phyloP scores from a whole-genome alignment of 1,284 basidiomycete genomes.

The Irpex sp. region DNA sequence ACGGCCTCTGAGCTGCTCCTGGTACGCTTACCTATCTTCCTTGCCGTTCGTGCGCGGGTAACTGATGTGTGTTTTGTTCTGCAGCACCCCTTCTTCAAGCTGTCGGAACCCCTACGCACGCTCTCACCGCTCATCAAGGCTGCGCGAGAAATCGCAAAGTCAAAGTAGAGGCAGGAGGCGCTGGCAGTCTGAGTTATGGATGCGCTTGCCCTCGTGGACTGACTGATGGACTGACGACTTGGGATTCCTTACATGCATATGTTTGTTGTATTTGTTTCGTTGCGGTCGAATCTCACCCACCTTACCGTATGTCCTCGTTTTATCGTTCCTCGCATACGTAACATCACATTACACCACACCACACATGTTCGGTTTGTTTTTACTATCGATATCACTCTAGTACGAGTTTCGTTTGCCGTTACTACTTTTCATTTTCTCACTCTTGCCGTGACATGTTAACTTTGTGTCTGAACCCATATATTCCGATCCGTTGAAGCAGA shows the following conservation, averaged over 20 bases:
- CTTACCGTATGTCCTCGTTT: too few relatives aligned
- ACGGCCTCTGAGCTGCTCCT: conserved; percentile 79
- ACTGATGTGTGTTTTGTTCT: conserved; percentile 4
- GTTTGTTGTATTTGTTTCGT: too few relatives aligned
- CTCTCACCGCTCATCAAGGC: conserved; percentile 91
- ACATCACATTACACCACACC: too few relatives aligned
- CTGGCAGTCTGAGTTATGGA: too few relatives aligned
- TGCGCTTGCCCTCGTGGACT: too few relatives aligned
- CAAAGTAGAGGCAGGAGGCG: conserved; percentile 35
- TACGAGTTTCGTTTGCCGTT: background rate
- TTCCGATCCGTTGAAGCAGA: background rate
- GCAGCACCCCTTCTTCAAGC: conserved; percentile 86
- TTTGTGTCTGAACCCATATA: background rate
- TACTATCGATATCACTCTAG: too few relatives aligned
- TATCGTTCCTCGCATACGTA: too few relatives aligned
- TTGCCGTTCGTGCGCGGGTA: background rate
- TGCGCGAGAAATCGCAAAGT: conserved; percentile 79
- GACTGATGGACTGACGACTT: too few relatives aligned
- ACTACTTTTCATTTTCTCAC: background rate
- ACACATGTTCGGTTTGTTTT: too few relatives aligned
- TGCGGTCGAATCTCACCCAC: too few relatives aligned
- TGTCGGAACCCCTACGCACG: conserved; percentile 82
- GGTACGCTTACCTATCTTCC: conserved; percentile 35
- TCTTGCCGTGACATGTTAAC: background rate
- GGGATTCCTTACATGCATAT: too few relatives aligned